phyloP scores from a whole-genome alignment of 2,329 filamentous ascomycete genomes.

The Colletotrichum acutatum region DNA sequence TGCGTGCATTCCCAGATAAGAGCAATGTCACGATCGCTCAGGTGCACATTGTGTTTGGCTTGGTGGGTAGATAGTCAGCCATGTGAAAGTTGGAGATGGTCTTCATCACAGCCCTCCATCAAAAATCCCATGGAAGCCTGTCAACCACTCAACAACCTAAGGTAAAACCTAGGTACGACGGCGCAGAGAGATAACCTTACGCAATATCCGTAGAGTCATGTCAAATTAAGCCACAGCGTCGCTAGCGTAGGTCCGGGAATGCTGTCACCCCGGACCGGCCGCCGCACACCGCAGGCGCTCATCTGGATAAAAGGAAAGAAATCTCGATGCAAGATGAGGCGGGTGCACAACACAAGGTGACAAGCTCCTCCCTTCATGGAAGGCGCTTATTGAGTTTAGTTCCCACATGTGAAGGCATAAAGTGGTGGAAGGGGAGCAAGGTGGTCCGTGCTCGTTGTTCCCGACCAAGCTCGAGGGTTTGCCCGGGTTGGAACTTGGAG shows the following conservation, averaged over 20 bases:
- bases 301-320: not conserved
- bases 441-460: constrained; percentile 20
- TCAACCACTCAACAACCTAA: not conserved
- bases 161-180: not conserved
- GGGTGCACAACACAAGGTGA: not conserved
- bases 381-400: not conserved
- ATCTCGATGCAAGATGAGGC: not conserved
- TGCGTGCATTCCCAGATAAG: not conserved
- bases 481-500: not conserved
- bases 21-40: not conserved
- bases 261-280: not conserved
- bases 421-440: not conserved
- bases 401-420: constrained; percentile 16
- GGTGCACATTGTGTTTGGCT: not conserved
- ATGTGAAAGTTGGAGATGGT: not conserved
- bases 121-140: not conserved
- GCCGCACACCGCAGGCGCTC: not conserved
- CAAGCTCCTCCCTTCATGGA: not conserved
- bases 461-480: constrained; percentile 14
- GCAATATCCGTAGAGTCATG: not conserved
- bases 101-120: not conserved
- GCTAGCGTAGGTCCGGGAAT: not conserved
- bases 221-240: not conserved
- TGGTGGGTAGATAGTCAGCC: not conserved
- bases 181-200: not conserved